Percentiles rank a stretch among this genome's conserved stretches.
Evolutionary conservation across 768 basidiomycete species (phyloP).

Genomic region (Macrolepiota dolichaula): DNA sequence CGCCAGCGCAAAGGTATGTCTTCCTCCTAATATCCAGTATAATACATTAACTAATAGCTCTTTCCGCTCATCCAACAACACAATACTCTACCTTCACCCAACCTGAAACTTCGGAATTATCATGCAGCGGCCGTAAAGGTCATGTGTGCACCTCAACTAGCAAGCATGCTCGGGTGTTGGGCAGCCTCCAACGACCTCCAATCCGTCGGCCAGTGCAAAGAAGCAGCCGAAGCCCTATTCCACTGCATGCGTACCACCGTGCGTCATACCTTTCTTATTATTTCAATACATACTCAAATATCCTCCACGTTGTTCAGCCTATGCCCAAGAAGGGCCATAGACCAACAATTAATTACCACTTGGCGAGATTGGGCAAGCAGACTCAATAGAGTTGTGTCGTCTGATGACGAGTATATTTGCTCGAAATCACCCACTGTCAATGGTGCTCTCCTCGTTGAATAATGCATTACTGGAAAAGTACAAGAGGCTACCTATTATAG

Average conservation of each 20-base stretch:
- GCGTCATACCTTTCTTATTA: conserved; percentile 24
- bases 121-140: conserved; percentile 40
- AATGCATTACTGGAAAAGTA: neutral
- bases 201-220: conserved; percentile 51
- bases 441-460: neutral
- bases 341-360: conserved; percentile 87
- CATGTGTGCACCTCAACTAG: conserved; percentile 67
- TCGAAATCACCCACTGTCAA: too few species aligned
- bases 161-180: conserved; percentile 85
- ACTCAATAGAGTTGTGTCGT: conserved; percentile 49
- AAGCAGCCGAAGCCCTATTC: conserved; percentile 58
- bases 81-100: neutral
- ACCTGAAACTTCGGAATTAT: neutral
- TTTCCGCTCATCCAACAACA: neutral
- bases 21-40: neutral
- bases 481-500: neutral
- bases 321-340: conserved; percentile 62
- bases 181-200: conserved; percentile 66
- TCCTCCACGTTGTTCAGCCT: conserved; percentile 40
- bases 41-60: neutral
- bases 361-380: conserved; percentile 73
- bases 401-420: neutral
- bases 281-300: neutral
- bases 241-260: conserved; percentile 87
- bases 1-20: conserved; percentile 67